A percentile compares a stretch with the other conserved stretches of the same genome.
Conservation (phyloP, 164 flowering plant genomes). For the Dillenia turbinata region DNA sequence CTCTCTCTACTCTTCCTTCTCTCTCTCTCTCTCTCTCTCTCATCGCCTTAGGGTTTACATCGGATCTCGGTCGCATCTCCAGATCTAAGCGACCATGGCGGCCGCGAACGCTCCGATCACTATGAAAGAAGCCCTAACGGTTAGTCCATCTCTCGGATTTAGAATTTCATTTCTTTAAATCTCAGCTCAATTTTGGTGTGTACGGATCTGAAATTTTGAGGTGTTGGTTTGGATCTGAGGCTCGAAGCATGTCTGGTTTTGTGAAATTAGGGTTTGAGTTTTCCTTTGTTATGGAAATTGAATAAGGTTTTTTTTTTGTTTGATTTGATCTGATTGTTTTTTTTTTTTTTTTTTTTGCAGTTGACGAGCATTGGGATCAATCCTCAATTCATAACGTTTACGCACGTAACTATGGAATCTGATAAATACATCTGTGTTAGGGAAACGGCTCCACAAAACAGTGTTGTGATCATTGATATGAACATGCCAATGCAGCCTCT, state of each 20-base stretch:
- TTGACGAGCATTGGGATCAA: conserved; percentile 82
- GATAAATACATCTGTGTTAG: conserved; percentile 96
- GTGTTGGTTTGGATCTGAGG: not conserved
- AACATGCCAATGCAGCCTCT: conserved; percentile 95
- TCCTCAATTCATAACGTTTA: conserved; percentile 92
- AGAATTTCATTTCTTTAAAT: not conserved
- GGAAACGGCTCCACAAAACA: conserved; percentile 96
- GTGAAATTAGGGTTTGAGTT: not conserved
- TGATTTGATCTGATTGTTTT: conserved; percentile 19
- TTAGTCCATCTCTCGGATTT: conserved; percentile 18
- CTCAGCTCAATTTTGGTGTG: conserved; percentile 6
- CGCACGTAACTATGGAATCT: conserved; percentile 98
- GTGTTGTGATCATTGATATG: conserved; percentile 97
- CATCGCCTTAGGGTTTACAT: conserved; percentile 5
- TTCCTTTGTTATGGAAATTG: not conserved
- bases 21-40: conserved; percentile 15
- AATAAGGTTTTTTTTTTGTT: conserved; percentile 2
- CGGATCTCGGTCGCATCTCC: conserved; percentile 22
- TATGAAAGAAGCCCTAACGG: conserved; percentile 91
- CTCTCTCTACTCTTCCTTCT: conserved; percentile 13
- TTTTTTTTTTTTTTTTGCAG: conserved; percentile 42
- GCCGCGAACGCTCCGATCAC: conserved; percentile 96
- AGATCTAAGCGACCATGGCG: conserved; percentile 78
- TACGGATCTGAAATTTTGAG: not conserved
- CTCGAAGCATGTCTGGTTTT: not conserved